Conservation (phyloP, 2,329 filamentous ascomycete species). For the Ceratocystis diversiconidia region DNA sequence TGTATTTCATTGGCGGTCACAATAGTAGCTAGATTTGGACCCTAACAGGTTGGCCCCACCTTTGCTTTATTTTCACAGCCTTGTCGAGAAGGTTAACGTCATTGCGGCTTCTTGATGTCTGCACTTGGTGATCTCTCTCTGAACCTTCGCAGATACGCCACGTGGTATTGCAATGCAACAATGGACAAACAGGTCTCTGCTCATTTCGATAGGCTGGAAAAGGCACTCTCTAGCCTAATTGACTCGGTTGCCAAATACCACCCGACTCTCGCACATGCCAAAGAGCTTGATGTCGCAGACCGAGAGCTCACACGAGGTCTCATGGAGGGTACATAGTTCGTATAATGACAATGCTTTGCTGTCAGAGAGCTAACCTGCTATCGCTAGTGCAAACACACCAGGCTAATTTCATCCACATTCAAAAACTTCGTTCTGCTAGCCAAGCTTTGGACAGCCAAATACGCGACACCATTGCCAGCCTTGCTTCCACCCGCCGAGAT, state of each 20-base stretch:
- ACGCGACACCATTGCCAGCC: conserved; percentile 51
- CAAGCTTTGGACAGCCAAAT: conserved; percentile 56
- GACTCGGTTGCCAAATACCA: conserved; percentile 75
- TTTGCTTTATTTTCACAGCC: background rate
- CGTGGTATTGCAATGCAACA: background rate
- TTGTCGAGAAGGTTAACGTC: background rate
- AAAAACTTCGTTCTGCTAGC: conserved; percentile 52
- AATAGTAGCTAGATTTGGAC: background rate
- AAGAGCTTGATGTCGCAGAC: conserved; percentile 58
- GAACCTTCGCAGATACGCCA: background rate
- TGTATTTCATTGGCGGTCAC: background rate
- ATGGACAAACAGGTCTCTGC: conserved; percentile 51
- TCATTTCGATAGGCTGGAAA: conserved; percentile 53
- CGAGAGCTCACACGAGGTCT: conserved; percentile 51
- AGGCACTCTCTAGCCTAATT: conserved; percentile 52
- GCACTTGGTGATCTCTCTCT: background rate
- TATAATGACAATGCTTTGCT: background rate
- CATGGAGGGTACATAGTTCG: conserved; percentile 38
- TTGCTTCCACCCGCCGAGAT: conserved; percentile 60
- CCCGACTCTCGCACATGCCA: conserved; percentile 51
- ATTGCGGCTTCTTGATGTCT: background rate
- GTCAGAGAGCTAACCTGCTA: background rate
- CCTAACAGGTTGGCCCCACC: background rate
- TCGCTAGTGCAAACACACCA: conserved; percentile 58
- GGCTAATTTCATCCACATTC: conserved; percentile 54